Percentiles rank a stretch among this genome's conserved stretches.
Evolutionary conservation across 2,329 filamentous ascomycete species (phyloP).

Genomic region (Pseudopyricularia javanii): DNA sequence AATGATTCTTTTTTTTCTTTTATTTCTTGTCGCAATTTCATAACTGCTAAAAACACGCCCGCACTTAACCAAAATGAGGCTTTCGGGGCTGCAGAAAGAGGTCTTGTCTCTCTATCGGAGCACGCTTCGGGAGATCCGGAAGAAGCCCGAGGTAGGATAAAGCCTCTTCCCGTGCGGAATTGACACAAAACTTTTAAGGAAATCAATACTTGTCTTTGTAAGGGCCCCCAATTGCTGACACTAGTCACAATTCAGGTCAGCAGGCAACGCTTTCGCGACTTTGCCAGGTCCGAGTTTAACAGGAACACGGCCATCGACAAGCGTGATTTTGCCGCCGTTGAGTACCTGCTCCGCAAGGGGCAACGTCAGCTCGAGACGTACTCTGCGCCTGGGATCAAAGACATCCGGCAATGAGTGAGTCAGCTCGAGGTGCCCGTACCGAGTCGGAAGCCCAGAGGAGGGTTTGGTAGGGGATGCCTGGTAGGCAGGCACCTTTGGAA

Average conservation of each 20-base stretch:
- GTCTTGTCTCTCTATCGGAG: conserved; percentile 77
- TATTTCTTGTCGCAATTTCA: neutral
- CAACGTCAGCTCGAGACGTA: conserved; percentile 71
- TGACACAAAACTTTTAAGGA: no score
- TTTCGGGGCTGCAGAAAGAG: conserved; percentile 84
- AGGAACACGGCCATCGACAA: conserved; percentile 59
- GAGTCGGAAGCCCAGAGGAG: no score
- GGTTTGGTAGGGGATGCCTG: no score
- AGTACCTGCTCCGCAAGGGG: conserved; percentile 75
- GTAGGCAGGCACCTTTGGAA: no score
- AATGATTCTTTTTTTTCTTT: neutral
- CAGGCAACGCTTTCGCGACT: conserved; percentile 49
- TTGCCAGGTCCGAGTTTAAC: conserved; percentile 65
- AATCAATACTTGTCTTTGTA: no score
- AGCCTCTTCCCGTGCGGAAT: no score
- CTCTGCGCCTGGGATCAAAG: conserved; percentile 67
- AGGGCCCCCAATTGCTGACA: neutral
- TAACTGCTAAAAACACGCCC: neutral
- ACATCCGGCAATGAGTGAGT: conserved; percentile 40
- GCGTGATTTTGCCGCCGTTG: conserved; percentile 76
- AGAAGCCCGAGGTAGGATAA: conserved; percentile 66
- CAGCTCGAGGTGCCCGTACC: neutral
- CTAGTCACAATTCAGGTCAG: conserved; percentile 28
- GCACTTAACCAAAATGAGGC: conserved; percentile 16
- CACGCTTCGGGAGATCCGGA: conserved; percentile 69